Percentiles rank a stretch among this genome's conserved stretches.
Conservation (phyloP, 2,329 filamentous ascomycete species). For the Diplodia intermedia region DNA sequence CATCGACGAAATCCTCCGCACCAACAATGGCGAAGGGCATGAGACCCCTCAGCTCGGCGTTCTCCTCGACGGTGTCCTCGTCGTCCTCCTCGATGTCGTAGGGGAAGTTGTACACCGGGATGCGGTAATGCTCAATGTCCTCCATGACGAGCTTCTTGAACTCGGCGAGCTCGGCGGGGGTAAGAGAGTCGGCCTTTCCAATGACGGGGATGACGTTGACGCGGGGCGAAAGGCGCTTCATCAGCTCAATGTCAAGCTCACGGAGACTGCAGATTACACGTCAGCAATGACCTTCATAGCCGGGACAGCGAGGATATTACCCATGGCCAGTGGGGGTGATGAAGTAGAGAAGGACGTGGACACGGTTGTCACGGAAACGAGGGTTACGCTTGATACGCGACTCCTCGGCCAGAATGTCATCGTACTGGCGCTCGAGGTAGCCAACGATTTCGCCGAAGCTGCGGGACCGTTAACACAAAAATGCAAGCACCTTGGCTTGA, state of each 20-base stretch:
- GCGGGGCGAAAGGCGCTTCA: slow-evolving; percentile 97
- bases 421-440: slow-evolving; percentile 98
- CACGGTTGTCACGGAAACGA: slow-evolving; percentile 97
- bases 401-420: slow-evolving; percentile 98
- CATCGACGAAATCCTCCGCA: slow-evolving; percentile 93
- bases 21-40: slow-evolving; percentile 99
- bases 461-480: slow-evolving; percentile 32
- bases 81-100: slow-evolving; percentile 99
- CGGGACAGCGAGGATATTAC: slow-evolving; percentile 54
- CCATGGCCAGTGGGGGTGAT: slow-evolving; percentile 97
- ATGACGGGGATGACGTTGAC: slow-evolving; percentile 99
- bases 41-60: slow-evolving; percentile 92
- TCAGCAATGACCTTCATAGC: neutral
- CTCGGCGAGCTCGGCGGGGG: slow-evolving; percentile 93
- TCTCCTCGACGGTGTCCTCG: slow-evolving; percentile 98
- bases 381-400: slow-evolving; percentile 99
- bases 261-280: slow-evolving; percentile 70
- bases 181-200: slow-evolving; percentile 96
- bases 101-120: slow-evolving; percentile 99
- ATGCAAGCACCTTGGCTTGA: neutral
- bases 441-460: slow-evolving; percentile 98
- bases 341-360: slow-evolving; percentile 98
- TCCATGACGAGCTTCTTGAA: slow-evolving; percentile 99
- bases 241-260: slow-evolving; percentile 98
- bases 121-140: slow-evolving; percentile 99